These are phyloP conservation scores for Nemania sp. DNA, from an alignment of 2,329 filamentous ascomycete genomes.

Conservation along the genomic window DNA sequence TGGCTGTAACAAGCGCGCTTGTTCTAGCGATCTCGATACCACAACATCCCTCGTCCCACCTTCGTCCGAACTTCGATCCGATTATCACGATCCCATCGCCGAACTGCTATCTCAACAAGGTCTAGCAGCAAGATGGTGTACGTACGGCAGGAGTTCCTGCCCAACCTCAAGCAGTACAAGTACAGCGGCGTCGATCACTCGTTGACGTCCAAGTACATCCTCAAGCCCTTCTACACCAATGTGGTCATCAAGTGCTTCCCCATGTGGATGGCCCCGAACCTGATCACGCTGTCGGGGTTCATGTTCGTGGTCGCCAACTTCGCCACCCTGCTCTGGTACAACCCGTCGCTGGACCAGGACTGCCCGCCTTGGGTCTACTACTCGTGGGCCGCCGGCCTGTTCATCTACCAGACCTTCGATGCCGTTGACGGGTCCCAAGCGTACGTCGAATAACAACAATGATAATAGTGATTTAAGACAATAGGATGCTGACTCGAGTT, in stretches of 20 bases:
- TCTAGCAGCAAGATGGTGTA: slow-evolving; percentile 95
- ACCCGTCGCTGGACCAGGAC: slow-evolving; percentile 88
- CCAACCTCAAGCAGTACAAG: slow-evolving; percentile 90
- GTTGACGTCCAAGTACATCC: slow-evolving; percentile 84
- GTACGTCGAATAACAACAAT: too few relatives aligned
- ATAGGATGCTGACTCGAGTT: slow-evolving; percentile 19
- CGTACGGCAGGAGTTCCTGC: slow-evolving; percentile 87
- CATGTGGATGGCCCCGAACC: slow-evolving; percentile 87
- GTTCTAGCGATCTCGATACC: too few relatives aligned
- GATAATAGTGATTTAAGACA: too few relatives aligned
- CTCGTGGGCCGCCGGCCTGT: slow-evolving; percentile 85
- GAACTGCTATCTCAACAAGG: not conserved
- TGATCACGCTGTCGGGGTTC: slow-evolving; percentile 91
- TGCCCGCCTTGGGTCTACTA: slow-evolving; percentile 96
- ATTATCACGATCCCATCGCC: too few relatives aligned
- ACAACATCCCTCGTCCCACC: too few relatives aligned
- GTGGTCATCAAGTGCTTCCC: slow-evolving; percentile 94
- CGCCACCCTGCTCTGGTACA: slow-evolving; percentile 92
- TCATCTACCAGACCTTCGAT: slow-evolving; percentile 98
- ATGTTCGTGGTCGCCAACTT: slow-evolving; percentile 87
- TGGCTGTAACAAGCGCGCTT: too few relatives aligned
- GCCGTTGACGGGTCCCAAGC: slow-evolving; percentile 94
- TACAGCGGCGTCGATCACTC: slow-evolving; percentile 93
- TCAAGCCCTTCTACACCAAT: slow-evolving; percentile 97
- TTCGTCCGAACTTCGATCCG: too few relatives aligned